Evolutionary conservation across 164 flowering plant genomes (phyloP), one percentile per base, ranked within the genome.

Genomic region (Piper longum): DNA sequence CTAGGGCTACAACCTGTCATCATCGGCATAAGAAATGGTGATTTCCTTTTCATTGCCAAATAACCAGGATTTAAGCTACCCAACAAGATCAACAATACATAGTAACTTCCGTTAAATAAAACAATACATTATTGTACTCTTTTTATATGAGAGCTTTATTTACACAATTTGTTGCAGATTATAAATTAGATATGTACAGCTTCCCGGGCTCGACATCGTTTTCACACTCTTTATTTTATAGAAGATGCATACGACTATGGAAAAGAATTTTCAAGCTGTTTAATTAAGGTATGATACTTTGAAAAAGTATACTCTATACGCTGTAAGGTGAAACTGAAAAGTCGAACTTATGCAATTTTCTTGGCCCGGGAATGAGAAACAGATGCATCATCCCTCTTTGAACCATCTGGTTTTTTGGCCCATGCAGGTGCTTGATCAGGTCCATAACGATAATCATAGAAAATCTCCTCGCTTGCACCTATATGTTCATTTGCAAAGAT

Each of bases 401-500:
- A 81, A 56, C 80, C 78, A 68, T 82, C 90, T 40, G 91, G 97
- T 72, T 76, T 91, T 26, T 86, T 83, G 56, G 96, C 98, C 99
- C 99, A 95, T 14, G 69, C 75, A 40, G 93, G 96, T n/a, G 96
- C 91, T 68, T 83, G 81, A 79, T 86, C 87, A 52, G 91, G 89
- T 16, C 86, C 82, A 66, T 95, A 95, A 54, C 90, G 82, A 56
- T 95, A 95, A 65, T 91, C 96, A 66, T 95, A 95, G 77, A 95
- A 95, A 17, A 95, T 83, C 74, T 95, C 99, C 63, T 95, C 96
- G 16, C 91, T 70, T 55, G 95, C 96, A 66, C 85, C 93, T 65
- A 95, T 95, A 41, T 69, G 90, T 71, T 95, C 96, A 61, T 85
- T 87, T 13, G 99, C 98, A 67, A 79, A 95, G 18, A 95, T 91